Percentiles rank a stretch among this genome's conserved stretches.
phyloP scores from a whole-genome alignment of 2,329 filamentous ascomycete species.

The Diaporthe humulicola region DNA sequence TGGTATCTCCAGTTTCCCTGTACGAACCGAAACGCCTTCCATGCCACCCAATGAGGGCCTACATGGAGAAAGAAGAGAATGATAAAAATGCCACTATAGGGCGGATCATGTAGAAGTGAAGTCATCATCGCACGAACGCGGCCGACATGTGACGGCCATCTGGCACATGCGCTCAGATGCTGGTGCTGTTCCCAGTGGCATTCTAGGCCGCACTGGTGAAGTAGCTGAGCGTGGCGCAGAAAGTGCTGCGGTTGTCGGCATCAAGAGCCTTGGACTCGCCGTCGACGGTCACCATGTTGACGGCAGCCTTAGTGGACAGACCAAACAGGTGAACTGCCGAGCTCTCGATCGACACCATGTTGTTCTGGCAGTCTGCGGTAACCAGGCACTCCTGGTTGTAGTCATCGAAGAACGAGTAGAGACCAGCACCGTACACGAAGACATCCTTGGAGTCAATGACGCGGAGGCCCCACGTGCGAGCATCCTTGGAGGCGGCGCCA shows the following conservation, averaged over 20 bases:
- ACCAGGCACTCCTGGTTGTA: conserved; percentile 79
- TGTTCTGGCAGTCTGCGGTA: conserved; percentile 79
- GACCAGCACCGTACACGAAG: conserved; percentile 78
- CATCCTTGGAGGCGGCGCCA: conserved; percentile 64
- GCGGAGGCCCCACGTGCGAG: conserved; percentile 83
- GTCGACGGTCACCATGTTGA: conserved; percentile 79
- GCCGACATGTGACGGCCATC: not conserved
- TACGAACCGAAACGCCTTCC: conserved; percentile 35
- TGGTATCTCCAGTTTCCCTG: conserved; percentile 36
- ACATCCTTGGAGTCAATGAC: conserved; percentile 76
- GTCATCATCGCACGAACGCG: not conserved
- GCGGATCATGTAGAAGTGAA: conserved; percentile 36
- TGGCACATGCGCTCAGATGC: not conserved
- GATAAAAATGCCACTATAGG: conserved; percentile 30
- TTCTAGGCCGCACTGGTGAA: conserved; percentile 53
- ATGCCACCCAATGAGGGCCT: conserved; percentile 25
- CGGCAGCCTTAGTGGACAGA: conserved; percentile 80
- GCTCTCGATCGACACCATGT: conserved; percentile 81
- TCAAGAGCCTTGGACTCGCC: conserved; percentile 67
- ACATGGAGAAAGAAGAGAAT: conserved; percentile 39
- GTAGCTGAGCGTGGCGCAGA: conserved; percentile 71
- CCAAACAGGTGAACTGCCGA: conserved; percentile 74
- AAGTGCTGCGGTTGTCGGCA: conserved; percentile 74
- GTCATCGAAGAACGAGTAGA: conserved; percentile 89
- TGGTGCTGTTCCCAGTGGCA: conserved; percentile 1